A percentile compares a stretch with the other conserved stretches of the same genome.
Evolutionary conservation across 2,329 filamentous ascomycete genomes (phyloP).

Genomic region (Diaporthe nobilis): DNA sequence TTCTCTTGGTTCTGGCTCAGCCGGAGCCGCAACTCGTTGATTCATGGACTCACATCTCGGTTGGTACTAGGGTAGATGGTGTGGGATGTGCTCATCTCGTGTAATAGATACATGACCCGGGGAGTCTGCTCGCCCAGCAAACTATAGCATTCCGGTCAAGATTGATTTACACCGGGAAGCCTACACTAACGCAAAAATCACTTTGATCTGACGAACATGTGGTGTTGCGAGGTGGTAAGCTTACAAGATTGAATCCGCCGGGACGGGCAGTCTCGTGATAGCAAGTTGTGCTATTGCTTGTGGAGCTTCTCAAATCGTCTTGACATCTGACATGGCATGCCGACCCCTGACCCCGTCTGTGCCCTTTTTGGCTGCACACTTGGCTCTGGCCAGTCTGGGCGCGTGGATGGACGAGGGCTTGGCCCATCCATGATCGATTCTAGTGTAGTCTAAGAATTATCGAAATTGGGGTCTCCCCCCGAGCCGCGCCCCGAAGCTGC

Average conservation of each 20-base stretch:
- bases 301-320: slow-evolving; percentile 26
- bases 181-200: neutral
- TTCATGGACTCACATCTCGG: slow-evolving; percentile 13
- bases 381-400: slow-evolving; percentile 21
- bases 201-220: neutral
- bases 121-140: neutral
- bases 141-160: neutral
- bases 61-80: slow-evolving; percentile 15
- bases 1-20: neutral
- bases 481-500: slow-evolving; percentile 12
- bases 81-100: slow-evolving; percentile 26
- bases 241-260: slow-evolving; percentile 9
- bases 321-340: slow-evolving; percentile 33
- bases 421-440: slow-evolving; percentile 28
- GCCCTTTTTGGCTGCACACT: slow-evolving; percentile 9
- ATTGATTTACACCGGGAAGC: neutral
- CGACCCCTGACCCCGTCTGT: slow-evolving; percentile 32
- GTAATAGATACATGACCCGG: neutral
- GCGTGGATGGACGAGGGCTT: slow-evolving; percentile 15
- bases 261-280: slow-evolving; percentile 14
- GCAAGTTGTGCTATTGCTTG: slow-evolving; percentile 6
- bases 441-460: slow-evolving; percentile 3
- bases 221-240: slow-evolving; percentile 6
- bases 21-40: neutral
- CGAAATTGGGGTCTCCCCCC: slow-evolving; percentile 22